Percentiles rank a stretch among this genome's conserved stretches.
Conservation (phyloP, 176 grass and related monocot genomes). For the Ananas comosus region DNA sequence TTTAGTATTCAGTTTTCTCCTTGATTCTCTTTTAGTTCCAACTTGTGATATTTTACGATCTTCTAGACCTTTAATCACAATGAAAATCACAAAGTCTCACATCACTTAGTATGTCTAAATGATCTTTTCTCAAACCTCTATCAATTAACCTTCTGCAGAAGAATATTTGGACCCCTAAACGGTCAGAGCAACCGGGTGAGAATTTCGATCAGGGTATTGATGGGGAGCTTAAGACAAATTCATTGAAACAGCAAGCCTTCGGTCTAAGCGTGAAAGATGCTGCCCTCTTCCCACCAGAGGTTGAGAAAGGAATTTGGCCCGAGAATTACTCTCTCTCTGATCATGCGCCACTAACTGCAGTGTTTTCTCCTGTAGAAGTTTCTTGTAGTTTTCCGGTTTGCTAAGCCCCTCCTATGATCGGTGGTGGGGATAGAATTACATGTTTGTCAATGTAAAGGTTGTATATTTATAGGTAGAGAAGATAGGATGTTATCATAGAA, state of each 20-base stretch:
- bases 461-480: not conserved
- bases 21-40: not conserved
- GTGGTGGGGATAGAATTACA: not conserved
- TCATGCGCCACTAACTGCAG: slow-evolving; percentile 79
- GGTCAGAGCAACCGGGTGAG: slow-evolving; percentile 25
- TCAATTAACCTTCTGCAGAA: slow-evolving; percentile 26
- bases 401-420: not conserved
- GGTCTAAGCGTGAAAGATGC: slow-evolving; percentile 84
- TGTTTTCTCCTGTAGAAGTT: slow-evolving; percentile 68
- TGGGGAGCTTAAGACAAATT: slow-evolving; percentile 1
- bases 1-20: not conserved
- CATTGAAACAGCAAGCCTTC: slow-evolving; percentile 30
- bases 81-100: not conserved
- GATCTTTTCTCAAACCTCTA: not conserved
- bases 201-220: slow-evolving; percentile 19
- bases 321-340: slow-evolving; percentile 88
- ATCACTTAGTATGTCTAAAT: not conserved
- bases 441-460: not conserved
- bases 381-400: not conserved
- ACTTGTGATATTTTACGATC: not conserved
- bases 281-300: slow-evolving; percentile 76
- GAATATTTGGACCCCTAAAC: slow-evolving; percentile 52
- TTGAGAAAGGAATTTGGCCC: slow-evolving; percentile 79
- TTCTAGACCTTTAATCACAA: not conserved
- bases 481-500: not conserved